Evolutionary conservation across 108 stramenopile genomes (phyloP), one percentile per base, ranked within the genome.

Genomic region (Pseudonitzschia pungens): DNA sequence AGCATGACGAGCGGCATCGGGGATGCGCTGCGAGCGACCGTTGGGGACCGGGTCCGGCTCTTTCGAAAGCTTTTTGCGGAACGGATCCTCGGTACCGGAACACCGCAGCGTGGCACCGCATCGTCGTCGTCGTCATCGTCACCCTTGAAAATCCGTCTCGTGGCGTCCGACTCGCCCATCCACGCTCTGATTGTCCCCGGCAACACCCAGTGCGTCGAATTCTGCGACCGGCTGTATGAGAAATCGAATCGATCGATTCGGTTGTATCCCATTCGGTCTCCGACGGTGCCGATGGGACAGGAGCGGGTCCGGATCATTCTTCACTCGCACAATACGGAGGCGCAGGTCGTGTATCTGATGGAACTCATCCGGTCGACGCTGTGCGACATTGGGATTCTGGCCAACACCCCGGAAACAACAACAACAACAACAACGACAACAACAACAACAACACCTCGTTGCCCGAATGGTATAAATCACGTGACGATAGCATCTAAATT

Each of bases 151-250:
- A 62, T 62, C 26, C 73, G 64, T 42, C 44, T 85, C 48, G 57
- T 85, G 82, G 43, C 88, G 79, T 81, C 91, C 75, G 68, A 15
- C 16, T 93, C 95, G n/a, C 95, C 98, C 7, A 97, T 98, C 55
- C 96, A 98, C 82, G 94, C 96, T n/a, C 71, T 98, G 55, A 62
- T 96, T 32, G 60, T 96, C n/a, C 89, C 96, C 18, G 98, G 97
- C 20, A 96, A 97, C 65, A 62, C 77, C 31, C 41, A 32, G 10
- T 94, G 92, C 57, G 75, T 86, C 18, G 69, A 68, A 22, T 84
- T 96, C 64, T 94, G 95, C 50, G 43, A 76, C 6, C 60, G 64
- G 14, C 48, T 98, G 28, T 76, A 57, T 41, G 68, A 65, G 14
- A 68, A 65, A 20, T 81, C 83, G 10, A 68, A 67, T 8, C 1